These are phyloP conservation scores for Mycogone perniciosa DNA, from an alignment of 2,329 filamentous ascomycete genomes.

Conservation along the genomic window DNA sequence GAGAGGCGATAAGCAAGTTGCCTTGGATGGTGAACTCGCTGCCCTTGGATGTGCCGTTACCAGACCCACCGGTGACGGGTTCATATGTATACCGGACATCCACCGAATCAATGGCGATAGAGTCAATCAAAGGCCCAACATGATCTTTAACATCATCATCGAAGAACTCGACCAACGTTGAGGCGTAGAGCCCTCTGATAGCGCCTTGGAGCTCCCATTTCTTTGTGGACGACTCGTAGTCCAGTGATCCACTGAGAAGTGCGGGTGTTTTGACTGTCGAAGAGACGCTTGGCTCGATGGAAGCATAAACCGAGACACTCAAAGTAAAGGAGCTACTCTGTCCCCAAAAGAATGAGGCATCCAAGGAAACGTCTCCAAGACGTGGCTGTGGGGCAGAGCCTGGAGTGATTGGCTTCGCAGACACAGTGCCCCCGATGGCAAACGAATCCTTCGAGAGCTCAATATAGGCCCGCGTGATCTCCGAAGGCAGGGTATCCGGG, in stretches of 20 bases:
- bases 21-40: slow-evolving; percentile 15
- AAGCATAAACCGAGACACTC: background rate
- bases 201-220: slow-evolving; percentile 9
- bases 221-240: slow-evolving; percentile 1
- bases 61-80: background rate
- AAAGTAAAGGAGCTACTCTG: slow-evolving; percentile 2
- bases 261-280: background rate
- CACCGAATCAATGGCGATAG: slow-evolving; percentile 13
- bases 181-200: slow-evolving; percentile 7
- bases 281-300: slow-evolving; percentile 2
- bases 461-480: slow-evolving; percentile 8
- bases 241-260: slow-evolving; percentile 1
- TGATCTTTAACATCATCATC: slow-evolving; percentile 6
- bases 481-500: slow-evolving; percentile 8
- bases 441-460: slow-evolving; percentile 1
- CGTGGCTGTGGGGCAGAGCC: slow-evolving; percentile 6
- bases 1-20: slow-evolving; percentile 9
- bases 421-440: slow-evolving; percentile 3
- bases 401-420: slow-evolving; percentile 1
- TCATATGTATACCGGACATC: slow-evolving; percentile 10
- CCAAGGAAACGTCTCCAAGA: slow-evolving; percentile 1
- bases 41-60: background rate
- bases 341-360: slow-evolving; percentile 9
- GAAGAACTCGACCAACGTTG: slow-evolving; percentile 12
- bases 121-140: slow-evolving; percentile 8